phyloP scores from a whole-genome alignment of 2,329 filamentous ascomycete genomes.

The Oidium heveae region DNA sequence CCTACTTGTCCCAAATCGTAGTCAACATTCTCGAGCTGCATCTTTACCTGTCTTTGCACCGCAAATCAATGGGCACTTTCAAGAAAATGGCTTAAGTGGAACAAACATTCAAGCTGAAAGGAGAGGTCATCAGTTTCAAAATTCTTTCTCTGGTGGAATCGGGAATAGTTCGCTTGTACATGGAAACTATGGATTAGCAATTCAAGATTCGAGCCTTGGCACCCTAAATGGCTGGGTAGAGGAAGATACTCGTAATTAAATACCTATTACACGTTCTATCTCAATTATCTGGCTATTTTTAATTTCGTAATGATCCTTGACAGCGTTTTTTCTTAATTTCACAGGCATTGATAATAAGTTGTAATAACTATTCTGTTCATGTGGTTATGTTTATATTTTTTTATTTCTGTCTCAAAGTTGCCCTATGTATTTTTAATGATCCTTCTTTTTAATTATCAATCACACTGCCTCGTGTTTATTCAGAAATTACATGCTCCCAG shows the following conservation, averaged over 20 bases:
- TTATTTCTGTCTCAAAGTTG: too few relatives aligned
- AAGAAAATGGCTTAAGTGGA: slow-evolving; percentile 15
- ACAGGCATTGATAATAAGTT: background rate
- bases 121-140: slow-evolving; percentile 40
- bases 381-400: background rate
- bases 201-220: slow-evolving; percentile 28
- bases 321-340: background rate
- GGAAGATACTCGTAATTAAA: slow-evolving; percentile 18
- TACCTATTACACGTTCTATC: slow-evolving; percentile 2
- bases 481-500: too few relatives aligned
- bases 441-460: too few relatives aligned
- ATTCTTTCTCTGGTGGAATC: slow-evolving; percentile 21
- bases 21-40: slow-evolving; percentile 44
- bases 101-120: slow-evolving; percentile 21
- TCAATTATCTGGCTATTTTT: background rate
- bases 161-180: slow-evolving; percentile 9
- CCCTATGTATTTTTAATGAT: too few relatives aligned
- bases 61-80: slow-evolving; percentile 33
- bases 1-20: slow-evolving; percentile 41
- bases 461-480: too few relatives aligned
- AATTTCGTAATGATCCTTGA: background rate
- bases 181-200: slow-evolving; percentile 31
- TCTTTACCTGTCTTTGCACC: slow-evolving; percentile 54
- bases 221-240: slow-evolving; percentile 43
- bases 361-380: background rate